These are phyloP conservation scores for Kurtzmaniella fragi DNA, from an alignment of 805 yeast genomes.

Conservation along the genomic window DNA sequence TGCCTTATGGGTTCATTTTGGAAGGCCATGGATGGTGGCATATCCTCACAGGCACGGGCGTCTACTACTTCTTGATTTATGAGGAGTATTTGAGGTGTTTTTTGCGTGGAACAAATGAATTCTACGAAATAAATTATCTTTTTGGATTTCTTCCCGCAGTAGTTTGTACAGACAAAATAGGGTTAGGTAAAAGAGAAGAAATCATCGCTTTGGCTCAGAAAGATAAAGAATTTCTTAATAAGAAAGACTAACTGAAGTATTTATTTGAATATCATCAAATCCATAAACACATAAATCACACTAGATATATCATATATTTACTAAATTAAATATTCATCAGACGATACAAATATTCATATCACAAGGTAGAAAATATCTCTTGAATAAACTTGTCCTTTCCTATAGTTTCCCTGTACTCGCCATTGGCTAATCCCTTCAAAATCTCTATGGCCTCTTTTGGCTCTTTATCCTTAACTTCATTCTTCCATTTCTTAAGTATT, in stretches of 20 bases:
- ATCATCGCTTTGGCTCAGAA: slow-evolving; percentile 11
- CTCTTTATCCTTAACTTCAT: slow-evolving; percentile 28
- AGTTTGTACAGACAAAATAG: slow-evolving; percentile 18
- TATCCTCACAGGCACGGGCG: slow-evolving; percentile 77
- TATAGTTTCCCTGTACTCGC: slow-evolving; percentile 18
- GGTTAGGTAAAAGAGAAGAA: slow-evolving; percentile 15
- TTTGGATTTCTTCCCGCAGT: slow-evolving; percentile 57
- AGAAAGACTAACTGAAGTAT: not conserved
- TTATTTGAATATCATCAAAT: too few species aligned
- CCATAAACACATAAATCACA: too few species aligned
- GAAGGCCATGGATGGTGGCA: slow-evolving; percentile 99
- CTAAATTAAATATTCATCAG: not conserved
- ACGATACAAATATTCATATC: too few species aligned
- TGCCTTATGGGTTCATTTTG: slow-evolving; percentile 79
- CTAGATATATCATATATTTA: slow-evolving; percentile 1
- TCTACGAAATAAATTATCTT: slow-evolving; percentile 55
- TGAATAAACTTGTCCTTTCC: slow-evolving; percentile 37
- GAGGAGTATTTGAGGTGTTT: slow-evolving; percentile 70
- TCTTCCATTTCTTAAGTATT: slow-evolving; percentile 53
- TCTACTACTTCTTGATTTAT: slow-evolving; percentile 77
- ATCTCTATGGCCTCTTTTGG: slow-evolving; percentile 36
- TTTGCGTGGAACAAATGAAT: slow-evolving; percentile 51
- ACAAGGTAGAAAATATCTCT: slow-evolving; percentile 39
- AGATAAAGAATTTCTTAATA: slow-evolving; percentile 1
- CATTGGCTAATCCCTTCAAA: slow-evolving; percentile 31